phyloP scores from a whole-genome alignment of 169 alveolate genomes.

The Plasmodium malariae region DNA sequence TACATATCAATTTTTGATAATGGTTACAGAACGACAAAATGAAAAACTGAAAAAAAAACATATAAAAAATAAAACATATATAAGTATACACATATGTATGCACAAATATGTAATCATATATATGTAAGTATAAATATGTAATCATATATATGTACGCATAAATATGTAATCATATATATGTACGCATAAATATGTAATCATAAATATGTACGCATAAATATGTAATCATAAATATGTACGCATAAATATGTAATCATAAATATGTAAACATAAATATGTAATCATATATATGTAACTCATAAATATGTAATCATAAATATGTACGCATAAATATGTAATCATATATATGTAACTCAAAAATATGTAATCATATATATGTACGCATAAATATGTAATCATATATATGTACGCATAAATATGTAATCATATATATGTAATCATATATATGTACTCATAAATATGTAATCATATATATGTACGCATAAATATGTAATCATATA shows the following conservation, averaged over 20 bases:
- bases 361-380: background rate
- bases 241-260: slow-evolving; percentile 1
- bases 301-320: background rate
- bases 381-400: background rate
- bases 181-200: background rate
- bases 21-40: background rate
- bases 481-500: background rate
- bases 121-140: background rate
- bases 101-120: background rate
- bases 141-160: background rate
- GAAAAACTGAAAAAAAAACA: background rate
- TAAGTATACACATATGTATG: background rate
- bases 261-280: background rate
- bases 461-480: background rate
- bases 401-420: background rate
- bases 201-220: background rate
- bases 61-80: background rate
- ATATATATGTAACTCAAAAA: too few species aligned
- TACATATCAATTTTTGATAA: background rate
- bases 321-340: too few species aligned
- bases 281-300: background rate
- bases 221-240: background rate
- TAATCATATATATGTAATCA: too few species aligned
- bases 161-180: background rate
- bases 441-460: background rate